Evolutionary conservation across 768 basidiomycete species (phyloP).

Genomic region (Russula virescens): DNA sequence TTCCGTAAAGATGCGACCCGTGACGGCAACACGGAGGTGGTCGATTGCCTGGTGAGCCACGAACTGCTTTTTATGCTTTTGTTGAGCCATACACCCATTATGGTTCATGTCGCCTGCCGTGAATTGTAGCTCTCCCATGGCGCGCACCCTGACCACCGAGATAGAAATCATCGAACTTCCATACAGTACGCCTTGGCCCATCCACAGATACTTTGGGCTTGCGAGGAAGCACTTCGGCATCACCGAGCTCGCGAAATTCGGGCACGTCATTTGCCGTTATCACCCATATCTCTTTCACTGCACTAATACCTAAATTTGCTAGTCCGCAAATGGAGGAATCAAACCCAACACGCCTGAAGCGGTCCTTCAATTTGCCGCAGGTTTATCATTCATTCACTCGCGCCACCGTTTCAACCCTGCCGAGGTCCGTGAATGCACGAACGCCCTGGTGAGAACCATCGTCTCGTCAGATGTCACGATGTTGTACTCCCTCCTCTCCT

Average conservation of each 20-base stretch:
- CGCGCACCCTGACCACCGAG: constrained; percentile 67
- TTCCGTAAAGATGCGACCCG: constrained; percentile 59
- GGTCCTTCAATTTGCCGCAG: constrained; percentile 30
- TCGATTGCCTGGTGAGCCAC: constrained; percentile 52
- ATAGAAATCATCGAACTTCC: constrained; percentile 65
- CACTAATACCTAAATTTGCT: background rate
- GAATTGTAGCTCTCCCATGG: constrained; percentile 54
- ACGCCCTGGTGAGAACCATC: constrained; percentile 51
- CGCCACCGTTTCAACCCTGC: constrained; percentile 35
- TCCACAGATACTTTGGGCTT: constrained; percentile 60
- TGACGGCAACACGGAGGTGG: constrained; percentile 65
- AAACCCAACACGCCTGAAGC: constrained; percentile 59
- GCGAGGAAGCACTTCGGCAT: constrained; percentile 58
- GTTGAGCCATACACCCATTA: background rate
- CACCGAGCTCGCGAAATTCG: constrained; percentile 55
- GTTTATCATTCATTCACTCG: constrained; percentile 11
- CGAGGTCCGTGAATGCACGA: constrained; percentile 40
- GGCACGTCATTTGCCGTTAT: constrained; percentile 34
- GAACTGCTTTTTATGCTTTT: background rate
- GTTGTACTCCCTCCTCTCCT: constrained; percentile 50
- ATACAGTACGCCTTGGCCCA: constrained; percentile 63
- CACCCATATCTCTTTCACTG: background rate
- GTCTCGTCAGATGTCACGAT: constrained; percentile 44
- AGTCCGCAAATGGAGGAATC: constrained; percentile 32
- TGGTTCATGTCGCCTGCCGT: background rate